Evolutionary conservation across 2,329 filamentous ascomycete genomes (phyloP).

Genomic region (Penicillium sp.): DNA sequence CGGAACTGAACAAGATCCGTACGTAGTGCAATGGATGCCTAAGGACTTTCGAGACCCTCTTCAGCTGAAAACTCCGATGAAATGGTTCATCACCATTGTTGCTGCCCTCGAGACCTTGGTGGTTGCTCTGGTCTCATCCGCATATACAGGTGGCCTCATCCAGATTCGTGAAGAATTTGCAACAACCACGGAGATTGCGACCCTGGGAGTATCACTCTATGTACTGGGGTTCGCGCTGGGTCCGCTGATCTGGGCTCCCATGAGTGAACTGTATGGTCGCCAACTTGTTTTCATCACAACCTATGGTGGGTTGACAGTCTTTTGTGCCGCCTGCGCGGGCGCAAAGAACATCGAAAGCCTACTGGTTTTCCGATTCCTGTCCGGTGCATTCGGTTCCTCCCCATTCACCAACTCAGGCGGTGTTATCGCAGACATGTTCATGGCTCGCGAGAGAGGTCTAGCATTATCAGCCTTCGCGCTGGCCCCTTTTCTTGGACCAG

Average conservation of each 20-base stretch:
- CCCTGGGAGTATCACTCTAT: conserved; percentile 46
- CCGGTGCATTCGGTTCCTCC: conserved; percentile 59
- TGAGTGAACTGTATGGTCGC: conserved; percentile 40
- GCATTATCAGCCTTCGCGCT: conserved; percentile 63
- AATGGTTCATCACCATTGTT: conserved; percentile 42
- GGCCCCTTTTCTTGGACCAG: conserved; percentile 65
- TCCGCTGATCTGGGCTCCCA: conserved; percentile 45
- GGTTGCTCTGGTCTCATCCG: conserved; percentile 44
- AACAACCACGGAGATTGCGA: conserved; percentile 37
- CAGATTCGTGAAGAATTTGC: conserved; percentile 38
- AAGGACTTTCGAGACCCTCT: conserved; percentile 45
- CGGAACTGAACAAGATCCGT: conserved; percentile 44
- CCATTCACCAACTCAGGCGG: conserved; percentile 61
- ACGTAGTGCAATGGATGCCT: conserved; percentile 43
- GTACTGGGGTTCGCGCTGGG: conserved; percentile 47
- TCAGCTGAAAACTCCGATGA: conserved; percentile 32
- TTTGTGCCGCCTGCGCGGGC: conserved; percentile 59
- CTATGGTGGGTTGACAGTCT: conserved; percentile 51
- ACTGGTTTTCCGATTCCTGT: conserved; percentile 65
- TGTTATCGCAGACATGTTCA: conserved; percentile 61
- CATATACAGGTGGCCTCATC: conserved; percentile 40
- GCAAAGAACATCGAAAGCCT: conserved; percentile 57
- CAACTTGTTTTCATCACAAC: conserved; percentile 35
- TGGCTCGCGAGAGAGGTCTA: conserved; percentile 51
- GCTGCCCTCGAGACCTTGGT: conserved; percentile 42